phyloP scores from a whole-genome alignment of 179 eudicot genomes.

The Kewa caespitosa region DNA sequence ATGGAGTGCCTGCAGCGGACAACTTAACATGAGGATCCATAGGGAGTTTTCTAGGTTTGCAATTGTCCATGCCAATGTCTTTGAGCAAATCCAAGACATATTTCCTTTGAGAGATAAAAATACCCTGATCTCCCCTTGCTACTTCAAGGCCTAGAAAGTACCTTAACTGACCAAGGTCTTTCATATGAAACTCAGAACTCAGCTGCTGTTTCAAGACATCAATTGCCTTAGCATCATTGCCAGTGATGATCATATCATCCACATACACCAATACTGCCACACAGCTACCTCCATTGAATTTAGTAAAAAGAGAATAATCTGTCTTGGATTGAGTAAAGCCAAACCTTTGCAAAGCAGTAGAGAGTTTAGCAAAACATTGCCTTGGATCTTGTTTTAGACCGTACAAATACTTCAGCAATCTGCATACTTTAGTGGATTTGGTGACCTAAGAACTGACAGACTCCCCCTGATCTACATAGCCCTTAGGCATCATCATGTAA shows the following conservation, averaged over 20 bases:
- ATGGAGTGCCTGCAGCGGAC: too few species aligned
- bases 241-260: background rate
- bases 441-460: background rate
- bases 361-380: background rate
- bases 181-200: background rate
- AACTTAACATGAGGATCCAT: too few species aligned
- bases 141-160: background rate
- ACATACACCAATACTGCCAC: background rate
- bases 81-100: background rate
- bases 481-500: background rate
- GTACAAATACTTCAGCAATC: background rate
- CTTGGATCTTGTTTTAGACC: background rate
- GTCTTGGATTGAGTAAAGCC: background rate
- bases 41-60: too few species aligned
- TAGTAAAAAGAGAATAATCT: background rate
- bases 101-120: background rate
- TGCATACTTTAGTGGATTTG: background rate
- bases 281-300: rapidly evolving
- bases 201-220: too few species aligned
- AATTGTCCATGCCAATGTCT: too few species aligned
- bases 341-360: background rate
- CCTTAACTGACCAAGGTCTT: background rate
- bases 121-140: background rate
- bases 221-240: too few species aligned
- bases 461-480: background rate